Conservation (phyloP, 2,329 filamentous ascomycete species). For the Ceratocystis ficicola region DNA sequence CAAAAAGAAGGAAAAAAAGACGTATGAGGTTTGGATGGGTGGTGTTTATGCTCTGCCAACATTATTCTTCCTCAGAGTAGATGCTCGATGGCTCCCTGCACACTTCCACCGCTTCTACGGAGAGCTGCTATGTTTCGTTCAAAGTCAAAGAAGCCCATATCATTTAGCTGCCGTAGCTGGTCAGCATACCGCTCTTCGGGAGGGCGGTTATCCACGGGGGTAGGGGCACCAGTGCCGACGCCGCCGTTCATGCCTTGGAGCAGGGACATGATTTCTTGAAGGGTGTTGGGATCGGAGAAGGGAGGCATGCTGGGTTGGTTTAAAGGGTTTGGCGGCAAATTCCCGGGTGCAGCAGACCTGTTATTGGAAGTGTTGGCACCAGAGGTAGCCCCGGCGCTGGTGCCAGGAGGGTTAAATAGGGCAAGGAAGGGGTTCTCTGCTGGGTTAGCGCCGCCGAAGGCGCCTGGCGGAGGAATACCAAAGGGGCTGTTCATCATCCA, state of each 20-base stretch:
- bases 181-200: slow-evolving; percentile 88
- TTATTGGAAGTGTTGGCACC: slow-evolving; percentile 23
- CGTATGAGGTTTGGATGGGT: not conserved
- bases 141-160: slow-evolving; percentile 98
- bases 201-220: slow-evolving; percentile 68
- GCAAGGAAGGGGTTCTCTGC: slow-evolving; percentile 35
- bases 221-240: slow-evolving; percentile 26
- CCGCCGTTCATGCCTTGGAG: slow-evolving; percentile 16
- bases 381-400: slow-evolving; percentile 22
- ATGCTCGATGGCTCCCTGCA: slow-evolving; percentile 80
- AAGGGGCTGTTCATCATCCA: slow-evolving; percentile 12
- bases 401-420: slow-evolving; percentile 15
- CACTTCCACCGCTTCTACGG: slow-evolving; percentile 78
- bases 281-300: slow-evolving; percentile 16
- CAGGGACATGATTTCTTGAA: slow-evolving; percentile 18
- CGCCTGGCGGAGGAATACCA: slow-evolving; percentile 22
- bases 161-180: slow-evolving; percentile 84
- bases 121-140: slow-evolving; percentile 83
- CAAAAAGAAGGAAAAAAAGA: not conserved
- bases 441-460: slow-evolving; percentile 23
- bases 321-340: slow-evolving; percentile 17
- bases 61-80: slow-evolving; percentile 36
- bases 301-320: not conserved
- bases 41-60: not conserved
- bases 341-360: slow-evolving; percentile 6